phyloP scores from a whole-genome alignment of 2,329 filamentous ascomycete species.

The Gnomoniopsis smithogilvyi region DNA sequence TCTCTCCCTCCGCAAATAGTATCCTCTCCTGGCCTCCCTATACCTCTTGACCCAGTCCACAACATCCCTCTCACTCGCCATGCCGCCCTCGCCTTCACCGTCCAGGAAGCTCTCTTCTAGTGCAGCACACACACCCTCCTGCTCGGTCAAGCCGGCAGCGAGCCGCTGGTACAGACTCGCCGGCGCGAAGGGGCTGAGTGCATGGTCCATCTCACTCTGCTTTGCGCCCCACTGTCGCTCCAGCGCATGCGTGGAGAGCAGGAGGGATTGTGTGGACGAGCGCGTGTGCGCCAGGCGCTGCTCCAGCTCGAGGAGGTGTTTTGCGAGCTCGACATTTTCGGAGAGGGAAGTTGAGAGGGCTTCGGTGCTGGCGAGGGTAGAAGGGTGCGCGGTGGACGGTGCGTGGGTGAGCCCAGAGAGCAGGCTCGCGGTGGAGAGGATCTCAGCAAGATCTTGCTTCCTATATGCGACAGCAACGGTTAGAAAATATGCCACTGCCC shows the following conservation, averaged over 20 bases:
- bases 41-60: slow-evolving; percentile 81
- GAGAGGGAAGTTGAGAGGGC: slow-evolving; percentile 63
- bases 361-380: slow-evolving; percentile 62
- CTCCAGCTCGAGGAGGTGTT: slow-evolving; percentile 60
- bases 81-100: slow-evolving; percentile 35
- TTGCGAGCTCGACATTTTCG: slow-evolving; percentile 69
- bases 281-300: slow-evolving; percentile 57
- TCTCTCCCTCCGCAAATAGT: slow-evolving; percentile 78
- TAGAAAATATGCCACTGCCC: background rate
- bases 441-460: slow-evolving; percentile 72
- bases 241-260: slow-evolving; percentile 78
- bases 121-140: slow-evolving; percentile 74
- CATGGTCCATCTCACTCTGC: slow-evolving; percentile 83
- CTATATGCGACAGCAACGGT: slow-evolving; percentile 39
- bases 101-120: slow-evolving; percentile 94
- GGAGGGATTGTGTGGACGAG: slow-evolving; percentile 70
- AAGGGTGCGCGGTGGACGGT: slow-evolving; percentile 66
- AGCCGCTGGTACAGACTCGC: slow-evolving; percentile 82
- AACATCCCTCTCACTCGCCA: slow-evolving; percentile 76
- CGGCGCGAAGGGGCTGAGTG: slow-evolving; percentile 79
- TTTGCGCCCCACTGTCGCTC: slow-evolving; percentile 92
- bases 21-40: slow-evolving; percentile 73
- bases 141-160: slow-evolving; percentile 73
- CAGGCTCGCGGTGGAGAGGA: slow-evolving; percentile 62
- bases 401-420: slow-evolving; percentile 73